Base-by-base conservation (phyloP, 1,284 basidiomycete species). In the Apiotrichum siamense region DNA sequence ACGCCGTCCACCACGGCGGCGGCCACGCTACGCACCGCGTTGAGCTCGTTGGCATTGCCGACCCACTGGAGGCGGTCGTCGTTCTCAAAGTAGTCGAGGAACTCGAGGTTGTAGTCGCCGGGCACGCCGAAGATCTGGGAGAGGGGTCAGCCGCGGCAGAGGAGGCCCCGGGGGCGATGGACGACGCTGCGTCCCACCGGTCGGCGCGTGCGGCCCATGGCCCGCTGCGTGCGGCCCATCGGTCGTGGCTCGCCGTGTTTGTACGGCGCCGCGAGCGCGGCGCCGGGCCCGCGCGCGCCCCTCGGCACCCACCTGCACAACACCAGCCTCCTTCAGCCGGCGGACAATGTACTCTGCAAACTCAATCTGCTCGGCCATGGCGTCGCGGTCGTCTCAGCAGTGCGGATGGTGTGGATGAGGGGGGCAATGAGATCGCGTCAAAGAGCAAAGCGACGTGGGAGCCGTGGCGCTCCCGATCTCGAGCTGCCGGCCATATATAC, bases 41-140 rank as follows among this genome's bases (percentile, higher is more conserved):
- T 89, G 47, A 92, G 78, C 69, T 92, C 88, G 62, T 92, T 91
- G 63, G 87, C 90, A 70, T 92, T 90, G 12, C 92, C 93, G 49
- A 92, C 80, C 93, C 93, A 97, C n/a, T 87, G 75, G 38, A 97
- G 83, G 11, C 70, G 76, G 3, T 82, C 78, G 66, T 89, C 81
- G 58, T 87, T 85, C 72, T 97, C 92, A 55, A 94, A 80, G 50
- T 87, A 81, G 72, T 97, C 92, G 35, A 80, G 74, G 36, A 77
- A 47, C 42, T 83, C 86, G 42, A 96, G 81, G 72, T 94, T 96
- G 72, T 92, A 97, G 74, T 94, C 92, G 32, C 92, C 91, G 7
- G 91, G 91, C 0, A 94, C 82, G 33, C 91, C 91, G 58, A 93
- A 93, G 75, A 93, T 80, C 62, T 66, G 29, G 3, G 2, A 27